Evolutionary conservation across 2,329 filamentous ascomycete genomes (phyloP), one percentile per base, ranked within the genome.

Genomic region (Talaromyces verruculosus): DNA sequence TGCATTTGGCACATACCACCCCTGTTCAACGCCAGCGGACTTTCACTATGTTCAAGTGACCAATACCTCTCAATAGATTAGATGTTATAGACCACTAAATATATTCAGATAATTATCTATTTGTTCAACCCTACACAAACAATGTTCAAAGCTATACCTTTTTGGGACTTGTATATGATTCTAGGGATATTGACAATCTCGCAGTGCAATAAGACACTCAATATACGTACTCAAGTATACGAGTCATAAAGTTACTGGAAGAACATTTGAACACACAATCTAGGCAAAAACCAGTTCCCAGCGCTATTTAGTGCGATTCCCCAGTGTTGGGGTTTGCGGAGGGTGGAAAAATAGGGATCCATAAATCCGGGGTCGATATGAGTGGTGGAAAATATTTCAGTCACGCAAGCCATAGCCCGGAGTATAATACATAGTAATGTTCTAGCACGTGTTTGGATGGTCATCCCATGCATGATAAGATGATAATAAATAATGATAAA

Each of bases 1-100:
- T 70, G 73, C 78, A 1, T 81, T 79, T 69, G 81, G 79, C 3
- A 76, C 80, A 47, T 69, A 76, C 19, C 76, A 82, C 63, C 72
- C 74, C 19, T 80, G 77, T 41, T 69, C 80, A 7, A 70, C 68
- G 3, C 80, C 80, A 0, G 81, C 81, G 0, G 79, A 82, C 61
- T 82, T 47, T 68, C 68, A 68, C 17, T 78, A 76, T 69, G 77
- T 72, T 2, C 67, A 73, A 35, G 71, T 70, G 17, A 45, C 62
- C 17, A 37, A 45, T 60, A n/a, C 47, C 13, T 8, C 22, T 17
- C 47, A 28, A 28, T 51, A 28, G 47, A 28, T 28, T 15, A 51
- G 5, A 25, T 51, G 1, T 51, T 8, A 28, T 51, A 51, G 47
- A 51, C 47, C 22, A 11, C 11, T 28, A 2, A 8, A 51, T 1